Base-by-base conservation (phyloP, 768 basidiomycete genomes). In the Mycena rosella region DNA sequence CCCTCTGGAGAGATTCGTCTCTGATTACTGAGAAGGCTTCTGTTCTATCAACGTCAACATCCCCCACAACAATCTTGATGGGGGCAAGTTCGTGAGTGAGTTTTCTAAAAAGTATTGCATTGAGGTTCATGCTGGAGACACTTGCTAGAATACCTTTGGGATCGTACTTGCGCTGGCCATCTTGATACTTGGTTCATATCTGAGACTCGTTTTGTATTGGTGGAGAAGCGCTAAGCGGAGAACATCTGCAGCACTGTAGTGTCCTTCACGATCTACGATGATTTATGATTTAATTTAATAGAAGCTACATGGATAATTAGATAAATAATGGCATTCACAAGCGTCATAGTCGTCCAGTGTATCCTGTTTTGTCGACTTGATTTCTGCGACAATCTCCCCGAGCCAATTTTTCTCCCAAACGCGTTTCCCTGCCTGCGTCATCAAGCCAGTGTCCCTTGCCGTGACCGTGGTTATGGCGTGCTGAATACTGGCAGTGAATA, bases 11-110 rank as follows among this genome's bases (percentile, higher is more conserved):
- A 13, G 34, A 24, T 44, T 29, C n/a, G 9, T 49, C 53, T 68
- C 24, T 58, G n/a, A 3, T 22, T 30, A n/a, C 47, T 60, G 22
- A 2, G 13, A 74, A 94, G 95, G 92, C 48, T 26, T 87, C 17
- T 87, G 88, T 74, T 91, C 92, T 4, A 79, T 89, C 76, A 97
- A 98, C 74, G 72, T 91, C 47, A 76, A 68, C 6, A 70, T 94
- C 4, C 95, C 94, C 0, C 75, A 75, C n/a, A 92, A 93, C 75
- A 36, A 57, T 5, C 14, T 48, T 1, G 42, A 70, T 74, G 66
- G 71, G 75, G 5, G 74, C 77, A 0, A 76, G 68, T 18, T 62
- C 29, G 69, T 66, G 22, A 38, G 69, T 66, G 3, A 2, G 18
- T 42, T 53, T 47, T n/a, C 15, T 27, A 6, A 2, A n/a, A 26